A percentile compares a stretch with the other conserved stretches of the same genome.
These are phyloP conservation scores for Sporothrix schenckii DNA, from an alignment of 2,329 filamentous ascomycete genomes.

Conservation along the genomic window DNA sequence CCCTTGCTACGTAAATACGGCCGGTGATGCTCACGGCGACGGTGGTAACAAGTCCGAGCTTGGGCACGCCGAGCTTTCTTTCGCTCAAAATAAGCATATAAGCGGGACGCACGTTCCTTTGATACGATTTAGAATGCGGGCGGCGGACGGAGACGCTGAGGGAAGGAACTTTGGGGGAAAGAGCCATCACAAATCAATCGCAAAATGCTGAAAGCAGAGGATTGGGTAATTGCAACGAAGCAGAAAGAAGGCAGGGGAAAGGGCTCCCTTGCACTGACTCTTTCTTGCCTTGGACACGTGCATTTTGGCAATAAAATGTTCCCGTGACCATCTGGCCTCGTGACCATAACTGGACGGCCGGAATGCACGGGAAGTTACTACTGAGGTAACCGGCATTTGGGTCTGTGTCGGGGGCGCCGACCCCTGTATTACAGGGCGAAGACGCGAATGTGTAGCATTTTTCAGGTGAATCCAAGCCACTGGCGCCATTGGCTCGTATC, in stretches of 20 bases:
- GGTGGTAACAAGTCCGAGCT: slow-evolving; percentile 23
- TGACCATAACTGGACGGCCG: slow-evolving; percentile 4
- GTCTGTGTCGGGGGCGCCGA: neutral
- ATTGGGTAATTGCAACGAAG: neutral
- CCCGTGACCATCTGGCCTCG: slow-evolving; percentile 22
- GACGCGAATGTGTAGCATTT: neutral
- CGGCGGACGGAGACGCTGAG: neutral
- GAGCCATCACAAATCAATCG: too few species aligned
- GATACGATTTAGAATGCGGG: neutral
- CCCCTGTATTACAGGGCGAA: slow-evolving; percentile 14
- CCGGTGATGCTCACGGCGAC: slow-evolving; percentile 21
- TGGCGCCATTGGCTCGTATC: neutral
- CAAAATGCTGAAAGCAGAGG: too few species aligned
- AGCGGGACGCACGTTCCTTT: slow-evolving; percentile 10
- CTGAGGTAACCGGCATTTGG: neutral
- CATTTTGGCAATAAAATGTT: neutral
- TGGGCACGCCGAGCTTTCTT: slow-evolving; percentile 12
- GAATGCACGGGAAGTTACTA: neutral
- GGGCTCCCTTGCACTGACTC: neutral
- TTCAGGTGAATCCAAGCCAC: neutral
- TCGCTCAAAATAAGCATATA: slow-evolving; percentile 17
- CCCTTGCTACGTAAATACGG: slow-evolving; percentile 28
- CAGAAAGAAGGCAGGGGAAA: slow-evolving; percentile 25
- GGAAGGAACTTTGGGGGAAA: neutral
- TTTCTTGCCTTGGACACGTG: too few species aligned